A percentile compares a stretch with the other conserved stretches of the same genome.
Evolutionary conservation across 75 land plant genomes (phyloP).

Genomic region (Cryptomeria japonica): DNA sequence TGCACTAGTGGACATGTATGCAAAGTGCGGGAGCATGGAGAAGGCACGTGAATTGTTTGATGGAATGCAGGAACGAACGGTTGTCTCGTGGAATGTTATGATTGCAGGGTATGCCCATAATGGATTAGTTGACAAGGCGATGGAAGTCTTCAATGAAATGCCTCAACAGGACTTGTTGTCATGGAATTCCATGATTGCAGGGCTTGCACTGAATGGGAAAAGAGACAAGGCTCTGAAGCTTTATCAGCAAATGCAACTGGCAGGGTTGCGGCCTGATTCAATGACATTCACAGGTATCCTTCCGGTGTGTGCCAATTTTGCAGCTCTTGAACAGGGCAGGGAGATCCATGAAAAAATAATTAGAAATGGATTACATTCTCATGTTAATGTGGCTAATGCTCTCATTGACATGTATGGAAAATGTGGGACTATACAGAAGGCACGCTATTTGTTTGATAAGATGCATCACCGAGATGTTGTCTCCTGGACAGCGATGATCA

Average conservation of each 20-base stretch:
- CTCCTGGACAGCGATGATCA: conserved; percentile 23
- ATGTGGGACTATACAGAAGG: conserved; percentile 13
- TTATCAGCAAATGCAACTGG: conserved; percentile 9
- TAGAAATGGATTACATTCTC: conserved; percentile 6
- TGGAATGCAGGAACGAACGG: conserved; percentile 20
- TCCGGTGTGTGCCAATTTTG: conserved; percentile 12
- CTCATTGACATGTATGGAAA: conserved; percentile 18
- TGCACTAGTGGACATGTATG: conserved; percentile 18
- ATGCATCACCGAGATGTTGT: conserved; percentile 16
- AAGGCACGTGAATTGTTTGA: conserved; percentile 9
- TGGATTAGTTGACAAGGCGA: conserved; percentile 18
- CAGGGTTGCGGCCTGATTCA: conserved; percentile 4
- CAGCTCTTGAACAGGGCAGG: conserved; percentile 18
- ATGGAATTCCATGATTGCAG: conserved; percentile 11
- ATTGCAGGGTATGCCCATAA: conserved; percentile 26
- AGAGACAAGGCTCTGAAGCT: conserved; percentile 11
- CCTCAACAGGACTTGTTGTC: conserved; percentile 11
- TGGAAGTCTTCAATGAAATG: conserved; percentile 13
- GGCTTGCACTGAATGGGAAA: conserved; percentile 16
- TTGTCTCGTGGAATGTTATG: conserved; percentile 25
- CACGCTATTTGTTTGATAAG: conserved; percentile 14
- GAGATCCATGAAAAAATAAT: conserved; percentile 5
- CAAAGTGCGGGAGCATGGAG: conserved; percentile 13
- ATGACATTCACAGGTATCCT: conserved; percentile 14
- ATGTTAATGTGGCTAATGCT: conserved; percentile 18